Percentiles rank a stretch among this genome's conserved stretches.
Evolutionary conservation across 805 yeast species (phyloP).

Genomic region (Yamadazyma olivae): DNA sequence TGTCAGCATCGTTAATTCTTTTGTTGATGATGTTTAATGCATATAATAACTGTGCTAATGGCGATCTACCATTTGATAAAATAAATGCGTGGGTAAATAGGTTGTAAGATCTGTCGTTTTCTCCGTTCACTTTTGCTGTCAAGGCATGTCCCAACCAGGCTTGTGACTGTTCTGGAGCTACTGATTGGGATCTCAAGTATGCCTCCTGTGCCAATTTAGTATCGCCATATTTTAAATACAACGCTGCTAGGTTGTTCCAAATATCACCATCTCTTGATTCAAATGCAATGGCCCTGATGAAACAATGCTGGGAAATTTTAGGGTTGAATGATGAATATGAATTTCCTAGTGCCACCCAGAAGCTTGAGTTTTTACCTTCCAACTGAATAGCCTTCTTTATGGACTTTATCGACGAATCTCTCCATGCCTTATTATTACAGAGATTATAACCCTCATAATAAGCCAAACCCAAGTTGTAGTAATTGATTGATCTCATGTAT

Average conservation of each 20-base stretch:
- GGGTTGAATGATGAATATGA: constrained; percentile 65
- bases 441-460: constrained; percentile 44
- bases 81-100: constrained; percentile 76
- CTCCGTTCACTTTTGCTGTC: constrained; percentile 48
- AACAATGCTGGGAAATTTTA: constrained; percentile 86
- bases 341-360: constrained; percentile 84
- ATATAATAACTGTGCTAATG: constrained; percentile 67
- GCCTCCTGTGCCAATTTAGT: constrained; percentile 69
- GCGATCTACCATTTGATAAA: constrained; percentile 70
- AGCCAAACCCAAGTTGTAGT: constrained; percentile 72
- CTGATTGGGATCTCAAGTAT: constrained; percentile 68
- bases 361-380: constrained; percentile 66
- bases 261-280: constrained; percentile 63
- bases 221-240: constrained; percentile 71
- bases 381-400: constrained; percentile 67
- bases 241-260: constrained; percentile 81
- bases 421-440: constrained; percentile 15
- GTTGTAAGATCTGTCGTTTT: constrained; percentile 46
- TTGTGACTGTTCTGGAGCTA: constrained; percentile 69
- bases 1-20: constrained; percentile 30
- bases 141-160: constrained; percentile 91
- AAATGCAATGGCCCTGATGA: constrained; percentile 72
- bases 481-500: constrained; percentile 49
- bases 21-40: constrained; percentile 56
- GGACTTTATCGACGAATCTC: constrained; percentile 52